Conservation (phyloP, 2,329 filamentous ascomycete genomes). For the Stagonosporopsis cucurbitacearum region DNA sequence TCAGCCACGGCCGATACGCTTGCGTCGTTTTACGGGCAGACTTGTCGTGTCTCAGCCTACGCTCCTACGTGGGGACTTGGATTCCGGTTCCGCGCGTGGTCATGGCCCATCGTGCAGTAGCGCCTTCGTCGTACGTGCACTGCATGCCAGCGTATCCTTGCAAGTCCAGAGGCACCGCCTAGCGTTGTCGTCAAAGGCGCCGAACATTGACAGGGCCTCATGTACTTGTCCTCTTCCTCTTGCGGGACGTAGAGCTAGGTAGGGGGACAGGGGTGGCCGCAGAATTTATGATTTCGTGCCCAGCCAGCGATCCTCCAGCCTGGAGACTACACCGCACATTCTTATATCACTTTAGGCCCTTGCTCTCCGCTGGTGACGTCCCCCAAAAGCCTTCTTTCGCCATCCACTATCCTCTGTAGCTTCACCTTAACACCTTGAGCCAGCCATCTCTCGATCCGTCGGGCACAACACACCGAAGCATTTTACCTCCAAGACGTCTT, state of each 20-base stretch:
- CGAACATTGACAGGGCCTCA: constrained; percentile 30
- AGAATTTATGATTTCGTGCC: constrained; percentile 38
- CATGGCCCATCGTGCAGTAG: constrained; percentile 34
- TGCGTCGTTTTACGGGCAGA: constrained; percentile 29
- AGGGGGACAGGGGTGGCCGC: constrained; percentile 31
- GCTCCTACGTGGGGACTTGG: constrained; percentile 23
- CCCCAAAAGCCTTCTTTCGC: constrained; percentile 21
- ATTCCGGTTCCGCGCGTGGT: constrained; percentile 42
- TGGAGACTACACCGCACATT: constrained; percentile 39
- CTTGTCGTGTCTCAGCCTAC: constrained; percentile 23
- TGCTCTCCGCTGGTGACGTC: constrained; percentile 30
- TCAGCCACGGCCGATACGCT: constrained; percentile 27
- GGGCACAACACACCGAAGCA: constrained; percentile 1
- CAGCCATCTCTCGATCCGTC: background rate
- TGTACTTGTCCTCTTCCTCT: constrained; percentile 34
- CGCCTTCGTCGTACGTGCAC: constrained; percentile 22
- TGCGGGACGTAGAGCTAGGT: constrained; percentile 35
- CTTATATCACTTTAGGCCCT: constrained; percentile 41
- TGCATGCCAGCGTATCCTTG: constrained; percentile 25
- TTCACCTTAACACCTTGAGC: constrained; percentile 21
- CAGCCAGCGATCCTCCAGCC: constrained; percentile 33
- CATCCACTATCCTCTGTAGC: constrained; percentile 14
- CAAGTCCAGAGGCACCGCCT: constrained; percentile 22
- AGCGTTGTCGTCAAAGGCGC: constrained; percentile 27
- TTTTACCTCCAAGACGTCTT: constrained; percentile 2